Evolutionary conservation across 83 land plant genomes (phyloP).

Genomic region (Isoetes engelmannii): DNA sequence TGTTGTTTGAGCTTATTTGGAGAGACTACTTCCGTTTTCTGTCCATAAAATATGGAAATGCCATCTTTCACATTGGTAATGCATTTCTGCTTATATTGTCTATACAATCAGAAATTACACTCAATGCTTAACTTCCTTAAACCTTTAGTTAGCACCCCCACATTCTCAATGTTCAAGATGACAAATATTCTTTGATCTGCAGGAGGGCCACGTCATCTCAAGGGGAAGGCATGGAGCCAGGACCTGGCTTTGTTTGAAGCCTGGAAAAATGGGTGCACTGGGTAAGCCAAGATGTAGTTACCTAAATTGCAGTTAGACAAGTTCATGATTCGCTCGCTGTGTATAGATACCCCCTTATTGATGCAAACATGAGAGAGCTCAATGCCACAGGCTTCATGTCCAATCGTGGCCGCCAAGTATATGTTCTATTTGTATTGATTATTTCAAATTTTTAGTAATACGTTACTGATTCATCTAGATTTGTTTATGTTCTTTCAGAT

Average conservation of each 20-base stretch:
- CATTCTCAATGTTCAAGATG: neutral
- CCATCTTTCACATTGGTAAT: slow-evolving; percentile 84
- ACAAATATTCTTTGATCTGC: slow-evolving; percentile 3
- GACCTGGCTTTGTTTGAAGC: slow-evolving; percentile 55
- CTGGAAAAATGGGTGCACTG: slow-evolving; percentile 83
- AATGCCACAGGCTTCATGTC: slow-evolving; percentile 94
- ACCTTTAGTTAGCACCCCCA: no score
- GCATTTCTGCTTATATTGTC: neutral
- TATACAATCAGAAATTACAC: neutral
- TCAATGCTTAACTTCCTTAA: no score
- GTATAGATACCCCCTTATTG: slow-evolving; percentile 84
- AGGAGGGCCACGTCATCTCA: slow-evolving; percentile 88
- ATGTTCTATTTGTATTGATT: neutral
- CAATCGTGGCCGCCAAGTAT: slow-evolving; percentile 94
- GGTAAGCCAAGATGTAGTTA: slow-evolving; percentile 36
- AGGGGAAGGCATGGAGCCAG: slow-evolving; percentile 60
- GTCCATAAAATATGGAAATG: slow-evolving; percentile 82
- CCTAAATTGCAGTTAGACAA: neutral
- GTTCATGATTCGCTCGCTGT: neutral
- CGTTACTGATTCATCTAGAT: neutral
- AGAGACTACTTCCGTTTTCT: slow-evolving; percentile 95
- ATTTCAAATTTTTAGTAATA: neutral
- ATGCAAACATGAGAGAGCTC: slow-evolving; percentile 96
- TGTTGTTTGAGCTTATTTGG: slow-evolving; percentile 94
- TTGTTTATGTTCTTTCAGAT: slow-evolving; percentile 41